These are phyloP conservation scores for Globisporangium nagaii DNA, from an alignment of 352 stramenopile species.

Conservation along the genomic window DNA sequence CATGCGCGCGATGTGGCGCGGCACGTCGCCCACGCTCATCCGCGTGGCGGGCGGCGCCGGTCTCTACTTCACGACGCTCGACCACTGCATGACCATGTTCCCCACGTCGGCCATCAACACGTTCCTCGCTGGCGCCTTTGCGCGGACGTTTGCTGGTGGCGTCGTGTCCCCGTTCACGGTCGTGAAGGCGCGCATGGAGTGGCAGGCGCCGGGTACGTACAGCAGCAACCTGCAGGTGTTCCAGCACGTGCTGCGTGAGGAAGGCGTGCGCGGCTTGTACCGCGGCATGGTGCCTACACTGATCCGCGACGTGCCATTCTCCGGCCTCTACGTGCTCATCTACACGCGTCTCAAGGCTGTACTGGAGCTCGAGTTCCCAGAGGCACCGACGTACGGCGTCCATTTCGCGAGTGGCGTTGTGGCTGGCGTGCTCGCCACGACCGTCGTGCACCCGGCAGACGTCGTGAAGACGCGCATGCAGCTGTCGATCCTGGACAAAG, in stretches of 20 bases:
- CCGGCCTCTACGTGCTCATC: conserved; percentile 81
- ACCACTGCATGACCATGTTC: conserved; percentile 54
- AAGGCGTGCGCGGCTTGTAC: conserved; percentile 77
- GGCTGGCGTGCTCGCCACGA: conserved; percentile 69
- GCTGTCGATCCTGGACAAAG: conserved; percentile 53
- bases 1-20: conserved; percentile 75
- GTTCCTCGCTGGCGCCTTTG: conserved; percentile 76
- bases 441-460: conserved; percentile 81
- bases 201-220: conserved; percentile 55
- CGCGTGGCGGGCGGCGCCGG: conserved; percentile 75
- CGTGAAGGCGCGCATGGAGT: conserved; percentile 86
- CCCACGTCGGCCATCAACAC: conserved; percentile 60
- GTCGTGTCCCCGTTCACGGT: conserved; percentile 84
- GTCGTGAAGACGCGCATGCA: conserved; percentile 89
- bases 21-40: conserved; percentile 75
- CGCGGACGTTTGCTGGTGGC: conserved; percentile 76
- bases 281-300: conserved; percentile 81
- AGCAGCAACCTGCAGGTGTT: conserved; percentile 59
- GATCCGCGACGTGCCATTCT: conserved; percentile 86
- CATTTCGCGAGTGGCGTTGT: conserved; percentile 80
- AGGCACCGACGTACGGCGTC: conserved; percentile 48
- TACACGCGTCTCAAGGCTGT: conserved; percentile 67
- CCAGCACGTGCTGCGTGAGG: conserved; percentile 51
- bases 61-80: conserved; percentile 81
- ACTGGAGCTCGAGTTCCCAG: conserved; percentile 33